phyloP scores from a whole-genome alignment of 768 basidiomycete genomes.

The Psilocybe cubensis region DNA sequence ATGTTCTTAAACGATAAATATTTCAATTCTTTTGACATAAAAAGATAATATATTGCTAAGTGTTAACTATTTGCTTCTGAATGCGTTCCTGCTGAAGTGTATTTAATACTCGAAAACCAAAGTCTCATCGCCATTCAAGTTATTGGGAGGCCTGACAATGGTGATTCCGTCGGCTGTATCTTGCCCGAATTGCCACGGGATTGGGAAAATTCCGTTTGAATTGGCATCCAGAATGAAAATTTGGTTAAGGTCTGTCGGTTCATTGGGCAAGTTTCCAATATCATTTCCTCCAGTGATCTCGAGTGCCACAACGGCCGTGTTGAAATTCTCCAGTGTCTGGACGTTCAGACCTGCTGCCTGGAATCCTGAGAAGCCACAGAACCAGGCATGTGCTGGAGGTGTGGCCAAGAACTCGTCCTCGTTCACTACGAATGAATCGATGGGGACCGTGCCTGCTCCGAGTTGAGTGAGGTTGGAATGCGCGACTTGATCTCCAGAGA shows the following conservation, averaged over 20 bases:
- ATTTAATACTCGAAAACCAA: neutral
- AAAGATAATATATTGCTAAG: too few species aligned
- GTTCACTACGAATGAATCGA: conserved; percentile 1
- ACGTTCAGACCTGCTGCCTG: neutral
- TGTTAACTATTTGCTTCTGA: too few species aligned
- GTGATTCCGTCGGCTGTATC: neutral
- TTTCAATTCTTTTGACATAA: too few species aligned
- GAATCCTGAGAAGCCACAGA: neutral
- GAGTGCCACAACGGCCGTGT: neutral
- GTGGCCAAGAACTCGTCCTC: conserved; percentile 2
- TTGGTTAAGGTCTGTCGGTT: neutral
- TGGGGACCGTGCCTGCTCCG: too few species aligned
- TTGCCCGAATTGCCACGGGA: neutral
- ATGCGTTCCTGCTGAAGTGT: too few species aligned
- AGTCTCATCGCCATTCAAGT: neutral
- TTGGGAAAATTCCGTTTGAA: neutral
- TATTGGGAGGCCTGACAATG: neutral
- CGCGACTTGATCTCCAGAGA: too few species aligned
- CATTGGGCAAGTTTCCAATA: neutral
- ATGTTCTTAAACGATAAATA: too few species aligned
- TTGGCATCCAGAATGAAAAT: neutral
- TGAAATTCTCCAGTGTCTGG: neutral
- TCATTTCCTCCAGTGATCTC: neutral
- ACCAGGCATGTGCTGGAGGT: neutral
- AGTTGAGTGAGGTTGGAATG: too few species aligned